phyloP scores from a whole-genome alignment of 1,139 yeast species.

The Pichia sp. region DNA sequence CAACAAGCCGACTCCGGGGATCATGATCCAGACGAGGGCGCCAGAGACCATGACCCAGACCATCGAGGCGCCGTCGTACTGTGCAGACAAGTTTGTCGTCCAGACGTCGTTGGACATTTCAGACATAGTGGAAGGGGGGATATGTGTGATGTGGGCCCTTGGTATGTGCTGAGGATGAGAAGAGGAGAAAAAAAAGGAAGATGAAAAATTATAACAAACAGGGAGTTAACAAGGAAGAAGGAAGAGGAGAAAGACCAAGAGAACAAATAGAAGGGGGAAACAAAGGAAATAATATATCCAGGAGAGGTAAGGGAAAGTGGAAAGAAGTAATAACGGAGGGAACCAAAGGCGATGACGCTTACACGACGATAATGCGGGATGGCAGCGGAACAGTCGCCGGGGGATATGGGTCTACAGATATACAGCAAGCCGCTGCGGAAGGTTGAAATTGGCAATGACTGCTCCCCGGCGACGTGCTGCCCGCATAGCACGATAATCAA shows the following conservation, averaged over 20 bases:
- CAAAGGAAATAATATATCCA: neutral
- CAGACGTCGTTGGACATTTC: constrained; percentile 19
- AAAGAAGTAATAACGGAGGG: neutral
- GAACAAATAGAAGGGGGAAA: neutral
- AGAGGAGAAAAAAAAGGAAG: neutral
- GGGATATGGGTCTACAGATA: too few species aligned
- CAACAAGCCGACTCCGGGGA: constrained; percentile 87
- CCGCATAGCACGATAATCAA: too few species aligned
- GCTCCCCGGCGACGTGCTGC: too few species aligned
- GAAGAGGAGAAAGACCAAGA: neutral
- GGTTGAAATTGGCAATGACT: too few species aligned
- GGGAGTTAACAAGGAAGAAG: neutral
- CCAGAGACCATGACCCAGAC: constrained; percentile 76
- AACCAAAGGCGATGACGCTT: neutral
- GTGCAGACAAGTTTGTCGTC: constrained; percentile 62
- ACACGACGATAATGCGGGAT: neutral
- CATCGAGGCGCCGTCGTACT: constrained; percentile 74
- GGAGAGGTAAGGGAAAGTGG: neutral
- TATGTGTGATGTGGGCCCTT: neutral
- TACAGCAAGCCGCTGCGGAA: too few species aligned
- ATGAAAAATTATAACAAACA: neutral
- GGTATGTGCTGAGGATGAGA: neutral
- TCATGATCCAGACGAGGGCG: constrained; percentile 86
- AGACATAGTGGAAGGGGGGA: constrained; percentile 7
- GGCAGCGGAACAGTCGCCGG: too few species aligned